Evolutionary conservation across 2,329 filamentous ascomycete species (phyloP), one percentile per base, ranked within the genome.

Genomic region (Fusarium sp.): DNA sequence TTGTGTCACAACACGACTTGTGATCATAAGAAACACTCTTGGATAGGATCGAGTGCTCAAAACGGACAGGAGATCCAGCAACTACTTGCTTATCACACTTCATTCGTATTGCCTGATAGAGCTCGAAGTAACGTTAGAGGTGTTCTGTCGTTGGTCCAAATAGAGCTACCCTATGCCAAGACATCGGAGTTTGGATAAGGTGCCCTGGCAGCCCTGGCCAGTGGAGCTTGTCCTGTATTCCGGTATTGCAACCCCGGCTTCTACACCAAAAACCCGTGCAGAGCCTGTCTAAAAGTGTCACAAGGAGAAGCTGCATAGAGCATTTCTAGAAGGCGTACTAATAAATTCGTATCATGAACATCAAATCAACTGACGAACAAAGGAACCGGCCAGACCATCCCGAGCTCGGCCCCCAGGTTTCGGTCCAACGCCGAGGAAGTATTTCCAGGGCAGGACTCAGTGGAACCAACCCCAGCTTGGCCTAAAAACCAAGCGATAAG

Each of bases 371-470:
- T 25, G 44, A 49, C 28, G 19, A 28, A 30, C 50, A n/a, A 28
- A 43, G 19, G 38, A 28, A 23, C 23, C 23, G 42, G 42, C 53
- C 42, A 64, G 43, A 19, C 32, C 40, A 43, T 54, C 40, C 67
- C 66, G 66, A 70, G 57, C 60, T 60, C 66, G 67, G 67, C 33
- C 59, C 49, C 65, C 67, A 70, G 66, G 35, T 54, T 70, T 70
- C 66, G 67, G 67, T 65, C 18, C 52, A 49, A 60, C 33, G 35
- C 67, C 66, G 68, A 71, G 60, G 64, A 67, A 47, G 46, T 13
- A 43, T n/a, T 33, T 37, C 9, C 52, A 43, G 25, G 21, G 28
- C 10, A 49, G 11, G 40, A 25, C 18, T 9, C 60, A 62, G 59
- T 61, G 60, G 37, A 60, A 60, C 62, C 46, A 46, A 49, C 32